Percentiles rank a stretch among this genome's conserved stretches.
phyloP scores from a whole-genome alignment of 2,329 filamentous ascomycete species.

The Fusarium nelsonii region DNA sequence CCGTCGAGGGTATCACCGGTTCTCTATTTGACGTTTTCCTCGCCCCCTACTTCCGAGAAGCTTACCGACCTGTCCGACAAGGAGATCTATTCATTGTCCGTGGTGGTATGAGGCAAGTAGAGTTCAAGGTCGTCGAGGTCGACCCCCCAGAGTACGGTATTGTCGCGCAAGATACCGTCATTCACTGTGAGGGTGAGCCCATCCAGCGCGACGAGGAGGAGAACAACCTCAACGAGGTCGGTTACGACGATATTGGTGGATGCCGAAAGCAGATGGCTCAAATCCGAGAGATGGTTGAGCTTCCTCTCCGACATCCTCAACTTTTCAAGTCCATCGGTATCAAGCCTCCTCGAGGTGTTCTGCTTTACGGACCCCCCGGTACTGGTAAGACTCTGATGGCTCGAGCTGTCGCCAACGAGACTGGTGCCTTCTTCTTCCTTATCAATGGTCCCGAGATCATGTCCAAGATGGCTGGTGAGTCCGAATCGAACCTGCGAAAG shows the following conservation, averaged over 20 bases:
- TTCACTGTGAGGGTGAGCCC: slow-evolving; percentile 91
- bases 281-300: slow-evolving; percentile 97
- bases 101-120: slow-evolving; percentile 98
- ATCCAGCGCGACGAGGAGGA: slow-evolving; percentile 99
- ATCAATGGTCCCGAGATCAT: slow-evolving; percentile 99
- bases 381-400: slow-evolving; percentile 99
- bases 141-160: slow-evolving; percentile 99
- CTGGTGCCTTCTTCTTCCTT: slow-evolving; percentile 98
- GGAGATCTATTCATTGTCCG: slow-evolving; percentile 97
- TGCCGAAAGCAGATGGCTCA: slow-evolving; percentile 99
- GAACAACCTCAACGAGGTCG: slow-evolving; percentile 98
- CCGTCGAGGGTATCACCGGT: slow-evolving; percentile 95
- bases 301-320: slow-evolving; percentile 95
- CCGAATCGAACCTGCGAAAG: slow-evolving; percentile 96
- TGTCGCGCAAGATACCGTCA: slow-evolving; percentile 97
- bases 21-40: slow-evolving; percentile 99
- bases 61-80: slow-evolving; percentile 96
- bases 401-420: slow-evolving; percentile 98
- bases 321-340: slow-evolving; percentile 99
- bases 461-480: slow-evolving; percentile 99
- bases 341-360: slow-evolving; percentile 97
- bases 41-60: slow-evolving; percentile 98
- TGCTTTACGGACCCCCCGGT: slow-evolving; percentile 96
- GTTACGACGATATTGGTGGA: slow-evolving; percentile 98
- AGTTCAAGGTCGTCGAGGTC: slow-evolving; percentile 99